Conservation (phyloP, 2,329 filamentous ascomycete genomes). For the Diaporthe citri region DNA sequence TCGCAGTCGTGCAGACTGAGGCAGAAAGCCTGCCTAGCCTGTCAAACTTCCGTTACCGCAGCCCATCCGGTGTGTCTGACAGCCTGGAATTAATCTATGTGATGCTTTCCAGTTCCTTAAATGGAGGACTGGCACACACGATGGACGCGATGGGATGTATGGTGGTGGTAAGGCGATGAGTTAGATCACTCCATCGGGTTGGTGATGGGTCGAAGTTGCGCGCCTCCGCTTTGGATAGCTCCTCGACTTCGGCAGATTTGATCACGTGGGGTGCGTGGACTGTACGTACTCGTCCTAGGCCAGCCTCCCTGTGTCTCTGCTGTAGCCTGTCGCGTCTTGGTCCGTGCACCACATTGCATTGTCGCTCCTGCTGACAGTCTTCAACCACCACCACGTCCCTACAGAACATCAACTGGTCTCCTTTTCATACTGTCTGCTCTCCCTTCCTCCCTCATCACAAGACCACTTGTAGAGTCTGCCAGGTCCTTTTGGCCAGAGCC, state of each 20-base stretch:
- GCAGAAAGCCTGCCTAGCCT: constrained; percentile 41
- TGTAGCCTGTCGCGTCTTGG: constrained; percentile 5
- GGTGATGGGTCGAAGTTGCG: constrained; percentile 33
- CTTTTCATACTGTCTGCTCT: not conserved
- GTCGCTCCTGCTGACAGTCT: constrained; percentile 3
- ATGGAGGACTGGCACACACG: not conserved
- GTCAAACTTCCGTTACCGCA: constrained; percentile 19
- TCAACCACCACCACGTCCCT: not conserved
- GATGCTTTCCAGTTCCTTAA: not conserved
- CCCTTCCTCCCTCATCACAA: not conserved
- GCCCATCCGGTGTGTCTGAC: constrained; percentile 33
- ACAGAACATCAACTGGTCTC: not conserved
- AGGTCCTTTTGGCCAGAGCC: not conserved
- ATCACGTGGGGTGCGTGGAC: constrained; percentile 19
- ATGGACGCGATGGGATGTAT: constrained; percentile 25
- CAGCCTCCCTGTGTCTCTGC: not conserved
- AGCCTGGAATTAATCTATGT: constrained; percentile 11
- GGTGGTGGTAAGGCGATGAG: constrained; percentile 8
- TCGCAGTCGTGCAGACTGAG: constrained; percentile 37
- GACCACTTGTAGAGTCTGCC: not conserved
- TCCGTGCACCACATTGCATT: constrained; percentile 17
- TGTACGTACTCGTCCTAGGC: not conserved
- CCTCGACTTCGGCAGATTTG: constrained; percentile 35
- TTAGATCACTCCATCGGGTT: constrained; percentile 22
- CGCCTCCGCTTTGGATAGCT: constrained; percentile 34